Evolutionary conservation across 2,329 filamentous ascomycete species (phyloP).

Genomic region (Sporothrix luriei): DNA sequence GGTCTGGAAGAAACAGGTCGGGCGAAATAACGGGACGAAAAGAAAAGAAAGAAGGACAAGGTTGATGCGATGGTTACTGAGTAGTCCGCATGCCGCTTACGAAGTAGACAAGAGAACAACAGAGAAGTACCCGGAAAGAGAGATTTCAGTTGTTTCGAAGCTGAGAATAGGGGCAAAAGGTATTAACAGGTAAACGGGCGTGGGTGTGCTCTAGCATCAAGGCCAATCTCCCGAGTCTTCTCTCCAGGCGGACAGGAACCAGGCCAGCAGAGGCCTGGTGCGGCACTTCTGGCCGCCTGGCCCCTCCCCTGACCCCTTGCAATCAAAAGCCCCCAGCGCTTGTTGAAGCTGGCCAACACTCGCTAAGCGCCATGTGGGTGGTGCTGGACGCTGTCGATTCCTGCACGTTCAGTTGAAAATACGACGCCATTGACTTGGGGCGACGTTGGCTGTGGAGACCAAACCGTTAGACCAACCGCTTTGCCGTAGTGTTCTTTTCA

Average conservation of each 20-base stretch:
- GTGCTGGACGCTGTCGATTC: neutral
- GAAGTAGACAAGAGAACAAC: too few relatives aligned
- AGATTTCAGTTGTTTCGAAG: constrained; percentile 9
- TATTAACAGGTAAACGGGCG: too few relatives aligned
- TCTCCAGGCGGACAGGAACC: neutral
- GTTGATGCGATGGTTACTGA: too few relatives aligned
- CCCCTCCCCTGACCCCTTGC: constrained; percentile 1
- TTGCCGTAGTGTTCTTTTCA: too few relatives aligned
- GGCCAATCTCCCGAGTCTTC: constrained; percentile 3
- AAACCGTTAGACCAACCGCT: too few relatives aligned
- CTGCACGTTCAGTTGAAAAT: neutral
- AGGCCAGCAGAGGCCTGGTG: constrained; percentile 4
- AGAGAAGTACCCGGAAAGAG: neutral
- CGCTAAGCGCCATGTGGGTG: constrained; percentile 15
- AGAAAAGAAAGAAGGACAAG: neutral
- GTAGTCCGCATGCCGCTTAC: too few relatives aligned
- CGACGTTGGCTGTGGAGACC: neutral
- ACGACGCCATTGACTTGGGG: neutral
- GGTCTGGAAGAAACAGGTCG: neutral
- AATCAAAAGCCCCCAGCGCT: neutral
- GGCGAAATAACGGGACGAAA: neutral
- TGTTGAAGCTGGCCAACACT: neutral
- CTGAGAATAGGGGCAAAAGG: neutral
- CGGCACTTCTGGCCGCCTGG: neutral
- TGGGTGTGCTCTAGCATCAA: neutral